Percentiles rank a stretch among this genome's conserved stretches.
These are phyloP conservation scores for Dacryopinax spathularia DNA, from an alignment of 768 basidiomycete genomes.

Conservation along the genomic window DNA sequence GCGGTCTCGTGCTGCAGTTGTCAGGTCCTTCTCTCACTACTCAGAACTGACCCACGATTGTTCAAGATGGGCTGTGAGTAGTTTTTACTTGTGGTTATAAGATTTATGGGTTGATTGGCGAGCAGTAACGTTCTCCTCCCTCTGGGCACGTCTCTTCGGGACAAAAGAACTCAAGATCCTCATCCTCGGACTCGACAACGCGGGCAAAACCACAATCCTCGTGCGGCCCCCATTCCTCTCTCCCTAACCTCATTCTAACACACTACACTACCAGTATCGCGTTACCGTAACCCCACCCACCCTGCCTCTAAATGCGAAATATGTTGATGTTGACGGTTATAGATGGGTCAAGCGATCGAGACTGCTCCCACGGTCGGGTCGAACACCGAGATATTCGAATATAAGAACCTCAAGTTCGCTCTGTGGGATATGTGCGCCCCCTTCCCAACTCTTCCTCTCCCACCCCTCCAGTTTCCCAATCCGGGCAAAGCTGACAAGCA, in stretches of 20 bases:
- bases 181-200: slow-evolving; percentile 26
- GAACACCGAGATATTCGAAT: slow-evolving; percentile 25
- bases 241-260: not conserved
- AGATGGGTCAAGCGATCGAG: slow-evolving; percentile 24
- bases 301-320: too few species aligned
- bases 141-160: slow-evolving; percentile 22
- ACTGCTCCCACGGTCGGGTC: slow-evolving; percentile 25
- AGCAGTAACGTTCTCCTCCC: slow-evolving; percentile 21
- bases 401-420: slow-evolving; percentile 25
- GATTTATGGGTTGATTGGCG: not conserved
- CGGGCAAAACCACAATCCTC: slow-evolving; percentile 25
- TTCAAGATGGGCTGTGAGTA: not conserved
- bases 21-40: too few species aligned
- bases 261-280: not conserved
- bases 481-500: not conserved
- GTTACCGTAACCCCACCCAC: too few species aligned
- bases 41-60: not conserved
- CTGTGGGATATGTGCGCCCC: slow-evolving; percentile 20
- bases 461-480: too few species aligned
- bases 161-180: slow-evolving; percentile 24
- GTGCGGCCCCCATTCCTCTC: slow-evolving; percentile 12
- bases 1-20: slow-evolving; percentile 4
- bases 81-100: not conserved
- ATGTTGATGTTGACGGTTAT: slow-evolving; percentile 13
- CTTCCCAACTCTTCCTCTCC: too few species aligned